These are phyloP conservation scores for Spergularia azorica DNA, from an alignment of 179 eudicot genomes.

Conservation along the genomic window DNA sequence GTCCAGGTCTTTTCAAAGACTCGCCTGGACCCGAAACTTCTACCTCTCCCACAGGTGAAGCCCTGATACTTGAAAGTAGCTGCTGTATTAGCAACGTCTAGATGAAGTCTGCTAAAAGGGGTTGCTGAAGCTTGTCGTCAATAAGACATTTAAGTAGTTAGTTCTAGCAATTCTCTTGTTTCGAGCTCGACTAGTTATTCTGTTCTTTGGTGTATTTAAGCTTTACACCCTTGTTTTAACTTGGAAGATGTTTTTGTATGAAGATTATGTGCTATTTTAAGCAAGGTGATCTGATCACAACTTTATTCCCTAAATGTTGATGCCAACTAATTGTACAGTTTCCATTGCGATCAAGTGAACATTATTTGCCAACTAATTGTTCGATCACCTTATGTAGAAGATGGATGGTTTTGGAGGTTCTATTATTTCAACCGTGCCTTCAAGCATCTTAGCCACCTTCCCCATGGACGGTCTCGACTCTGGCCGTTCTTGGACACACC, in stretches of 20 bases:
- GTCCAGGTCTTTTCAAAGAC: slow-evolving; percentile 41
- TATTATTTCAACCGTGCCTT: slow-evolving; percentile 82
- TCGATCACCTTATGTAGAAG: slow-evolving; percentile 40
- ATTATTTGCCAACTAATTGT: too few species aligned
- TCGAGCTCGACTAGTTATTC: not conserved
- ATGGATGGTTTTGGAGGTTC: slow-evolving; percentile 81
- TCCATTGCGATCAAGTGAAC: too few species aligned
- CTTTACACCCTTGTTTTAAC: too few species aligned
- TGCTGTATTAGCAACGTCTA: not conserved
- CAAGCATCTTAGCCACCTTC: slow-evolving; percentile 92
- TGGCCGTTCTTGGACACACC: slow-evolving; percentile 89
- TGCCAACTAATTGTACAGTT: too few species aligned
- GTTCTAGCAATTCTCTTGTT: not conserved
- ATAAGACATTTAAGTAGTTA: not conserved
- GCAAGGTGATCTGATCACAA: too few species aligned
- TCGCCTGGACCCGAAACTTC: slow-evolving; percentile 33
- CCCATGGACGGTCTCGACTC: slow-evolving; percentile 93
- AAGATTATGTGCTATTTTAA: too few species aligned
- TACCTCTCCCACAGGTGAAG: slow-evolving; percentile 27
- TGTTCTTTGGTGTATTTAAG: too few species aligned
- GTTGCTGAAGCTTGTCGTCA: not conserved
- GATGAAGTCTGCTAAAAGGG: too few species aligned
- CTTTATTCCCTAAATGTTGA: too few species aligned
- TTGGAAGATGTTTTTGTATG: too few species aligned
- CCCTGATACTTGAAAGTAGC: not conserved